Base-by-base conservation (phyloP, 2,329 filamentous ascomycete genomes). In the Hypoxylon sp. region DNA sequence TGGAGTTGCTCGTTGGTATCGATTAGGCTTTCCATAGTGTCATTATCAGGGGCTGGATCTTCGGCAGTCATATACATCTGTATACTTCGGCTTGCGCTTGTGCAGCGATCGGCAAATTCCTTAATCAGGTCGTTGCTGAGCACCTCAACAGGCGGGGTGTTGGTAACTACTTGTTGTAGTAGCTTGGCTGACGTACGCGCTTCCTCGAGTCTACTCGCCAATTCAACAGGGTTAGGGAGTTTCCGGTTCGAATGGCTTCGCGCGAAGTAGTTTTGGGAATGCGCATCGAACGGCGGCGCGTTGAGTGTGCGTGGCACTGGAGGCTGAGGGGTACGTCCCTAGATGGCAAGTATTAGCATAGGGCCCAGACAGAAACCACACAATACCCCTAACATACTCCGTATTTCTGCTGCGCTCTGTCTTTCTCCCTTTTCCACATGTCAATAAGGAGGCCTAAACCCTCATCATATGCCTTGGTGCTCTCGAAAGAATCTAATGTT, bases 1-100 rank as follows among this genome's bases (percentile, higher is more conserved):
- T 93, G 92, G 29, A 99, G 84, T 76, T 95, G 91, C 78, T 98
- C 96, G 76, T 97, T 97, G 12, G 93, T 96, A 78, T 97, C 94
- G 74, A 99, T 97, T 67, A 99, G 82, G 12, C 89, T 94, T 76
- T 96, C 89, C 87, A 98, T 93, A 0, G 95, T 98, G 71, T 97
- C 91, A 74, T 97, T 95, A 78, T 98, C 96, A 0, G 95, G 94
- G 0, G 87, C 77, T 0, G 95, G 94, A 75, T 93, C 87, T 61
- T 91, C 89, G 48, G 90, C 88, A 43, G 89, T 85, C 83, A 98
- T 97, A 80, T 96, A 98, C 30, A 85, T 84, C 74, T 97, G 94
- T 72, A 98, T 89, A 75, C 91, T 93, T 57, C 90, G 87, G 55
- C 92, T 90, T 3, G 95, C 95, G 59, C 88, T 87, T 68, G 90